Evolutionary conservation across 2,329 filamentous ascomycete genomes (phyloP), one percentile per base, ranked within the genome.

Genomic region (Xylariaceae sp.): DNA sequence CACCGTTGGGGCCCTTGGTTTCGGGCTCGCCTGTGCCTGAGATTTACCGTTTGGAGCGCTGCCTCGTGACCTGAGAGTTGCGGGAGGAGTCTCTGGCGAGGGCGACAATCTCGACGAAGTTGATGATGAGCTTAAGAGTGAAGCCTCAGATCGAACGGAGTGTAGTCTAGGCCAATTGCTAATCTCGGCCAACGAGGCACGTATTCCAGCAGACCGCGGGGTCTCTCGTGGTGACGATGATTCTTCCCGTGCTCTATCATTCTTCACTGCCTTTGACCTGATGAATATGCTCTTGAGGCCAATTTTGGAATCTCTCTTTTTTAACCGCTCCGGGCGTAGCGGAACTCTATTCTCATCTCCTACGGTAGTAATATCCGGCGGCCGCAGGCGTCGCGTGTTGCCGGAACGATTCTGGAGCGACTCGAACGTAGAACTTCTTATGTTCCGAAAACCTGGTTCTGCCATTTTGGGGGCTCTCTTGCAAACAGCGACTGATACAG

Each of bases 281-380:
- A 76, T 73, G 61, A 86, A 85, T 7, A 86, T 73, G 59, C 71
- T 79, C 50, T 79, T 74, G 47, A 85, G 67, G 2, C 79, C 81
- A 48, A 84, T 65, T 55, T 75, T 79, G 16, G 82, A 84, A 57
- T 83, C 81, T 59, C 81, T 74, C 65, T 74, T 78, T 52, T 66
- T 68, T 20, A 76, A 63, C 62, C 75, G 81, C 45, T 75, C 74
- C 7, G 70, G 61, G 40, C 78, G 77, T 53, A 81, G 60, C 12
- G 79, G 75, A 4, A 78, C 63, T 23, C 76, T 73, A 45, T 72
- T 72, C 53, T 75, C 73, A 59, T 74, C 67, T 52, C 62, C 68
- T 20, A 63, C 56, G 20, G 68, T 52, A 9, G 68, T 63, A 29
- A 75, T 65, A 60, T 77, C 68, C 23, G 76, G 75, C 14, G 77